phyloP scores from a whole-genome alignment of 2,329 filamentous ascomycete species.

The Ilyonectria destructans region DNA sequence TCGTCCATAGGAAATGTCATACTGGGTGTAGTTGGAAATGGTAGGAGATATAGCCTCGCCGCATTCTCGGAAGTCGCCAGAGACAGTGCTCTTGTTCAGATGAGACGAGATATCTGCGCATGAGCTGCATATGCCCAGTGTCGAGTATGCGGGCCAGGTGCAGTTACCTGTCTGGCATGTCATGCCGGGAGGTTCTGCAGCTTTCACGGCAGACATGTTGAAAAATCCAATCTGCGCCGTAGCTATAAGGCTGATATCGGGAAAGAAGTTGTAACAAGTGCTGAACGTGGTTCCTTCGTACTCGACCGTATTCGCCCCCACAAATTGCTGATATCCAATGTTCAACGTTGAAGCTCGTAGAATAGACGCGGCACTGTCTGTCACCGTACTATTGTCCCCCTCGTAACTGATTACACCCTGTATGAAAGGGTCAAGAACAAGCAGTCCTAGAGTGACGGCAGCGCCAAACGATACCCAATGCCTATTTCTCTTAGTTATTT shows the following conservation, averaged over 20 bases:
- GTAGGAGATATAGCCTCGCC: background rate
- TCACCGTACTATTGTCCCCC: background rate
- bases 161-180: constrained; percentile 15
- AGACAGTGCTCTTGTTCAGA: background rate
- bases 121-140: constrained; percentile 20
- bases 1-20: background rate
- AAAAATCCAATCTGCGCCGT: constrained; percentile 4
- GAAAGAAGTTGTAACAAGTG: background rate
- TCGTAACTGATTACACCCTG: constrained; percentile 17
- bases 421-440: constrained; percentile 16
- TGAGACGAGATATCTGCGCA: constrained; percentile 4
- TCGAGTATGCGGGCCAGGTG: constrained; percentile 18
- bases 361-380: background rate
- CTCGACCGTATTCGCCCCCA: background rate
- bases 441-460: constrained; percentile 2
- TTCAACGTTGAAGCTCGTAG: background rate
- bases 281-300: background rate
- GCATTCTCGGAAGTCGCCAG: background rate
- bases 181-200: background rate
- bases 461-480: constrained; percentile 27
- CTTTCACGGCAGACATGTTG: constrained; percentile 1
- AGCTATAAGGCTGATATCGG: background rate
- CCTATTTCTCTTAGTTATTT: background rate
- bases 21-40: background rate
- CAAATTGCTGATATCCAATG: background rate